Conservation (phyloP, 2,329 filamentous ascomycete species). For the Exophiala mesophila region DNA sequence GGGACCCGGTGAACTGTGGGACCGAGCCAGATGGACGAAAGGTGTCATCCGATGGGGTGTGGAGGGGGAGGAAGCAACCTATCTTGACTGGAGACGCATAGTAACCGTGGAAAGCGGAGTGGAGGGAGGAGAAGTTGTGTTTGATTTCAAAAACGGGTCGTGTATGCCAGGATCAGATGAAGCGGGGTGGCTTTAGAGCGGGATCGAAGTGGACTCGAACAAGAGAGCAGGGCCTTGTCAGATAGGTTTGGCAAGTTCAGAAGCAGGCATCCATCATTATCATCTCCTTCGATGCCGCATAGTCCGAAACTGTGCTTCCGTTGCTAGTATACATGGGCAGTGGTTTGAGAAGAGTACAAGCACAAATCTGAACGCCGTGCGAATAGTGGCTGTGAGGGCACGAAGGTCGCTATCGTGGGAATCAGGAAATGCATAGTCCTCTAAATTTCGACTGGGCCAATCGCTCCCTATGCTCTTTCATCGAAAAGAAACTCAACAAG, state of each 20-base stretch:
- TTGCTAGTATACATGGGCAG: constrained; percentile 1
- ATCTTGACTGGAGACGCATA: constrained; percentile 4
- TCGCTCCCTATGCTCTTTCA: constrained; percentile 1
- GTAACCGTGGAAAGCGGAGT: not conserved
- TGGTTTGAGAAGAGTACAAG: not conserved
- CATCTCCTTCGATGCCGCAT: not conserved
- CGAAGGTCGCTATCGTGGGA: not conserved
- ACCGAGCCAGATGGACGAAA: constrained; percentile 1
- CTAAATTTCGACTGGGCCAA: not conserved
- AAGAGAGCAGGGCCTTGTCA: no score
- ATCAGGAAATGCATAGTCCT: not conserved
- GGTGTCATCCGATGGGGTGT: constrained; percentile 3
- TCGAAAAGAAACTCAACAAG: not conserved
- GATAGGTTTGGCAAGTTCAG: no score
- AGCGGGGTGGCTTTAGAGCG: constrained; percentile 2
- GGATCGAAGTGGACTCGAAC: not conserved
- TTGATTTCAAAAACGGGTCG: constrained; percentile 1
- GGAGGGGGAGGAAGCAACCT: constrained; percentile 1
- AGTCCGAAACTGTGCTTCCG: not conserved
- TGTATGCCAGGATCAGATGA: constrained; percentile 5
- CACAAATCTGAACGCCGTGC: constrained; percentile 1
- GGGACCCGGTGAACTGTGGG: constrained; percentile 2
- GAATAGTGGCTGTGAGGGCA: constrained; percentile 1
- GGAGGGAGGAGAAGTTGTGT: constrained; percentile 1
- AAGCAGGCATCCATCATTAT: not conserved